These are phyloP conservation scores for Hypoxylon sp. DNA, from an alignment of 2,329 filamentous ascomycete genomes.

Conservation along the genomic window DNA sequence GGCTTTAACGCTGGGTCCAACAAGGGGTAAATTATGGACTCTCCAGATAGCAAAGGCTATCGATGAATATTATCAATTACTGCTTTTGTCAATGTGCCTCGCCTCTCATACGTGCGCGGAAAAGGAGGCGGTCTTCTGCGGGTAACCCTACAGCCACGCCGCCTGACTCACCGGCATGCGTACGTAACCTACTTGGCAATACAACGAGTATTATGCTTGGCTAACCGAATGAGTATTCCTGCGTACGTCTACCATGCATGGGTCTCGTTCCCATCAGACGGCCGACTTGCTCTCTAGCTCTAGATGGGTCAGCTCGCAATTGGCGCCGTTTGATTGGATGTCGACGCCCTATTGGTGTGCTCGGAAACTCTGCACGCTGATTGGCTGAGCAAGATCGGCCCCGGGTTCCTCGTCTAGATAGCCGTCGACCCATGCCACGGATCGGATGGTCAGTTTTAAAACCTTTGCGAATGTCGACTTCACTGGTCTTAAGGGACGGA, in stretches of 20 bases:
- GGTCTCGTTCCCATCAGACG: no score
- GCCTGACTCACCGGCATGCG: neutral
- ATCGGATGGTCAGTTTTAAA: neutral
- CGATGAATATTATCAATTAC: neutral
- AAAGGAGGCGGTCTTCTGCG: no score
- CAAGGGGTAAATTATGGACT: neutral
- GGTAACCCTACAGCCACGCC: neutral
- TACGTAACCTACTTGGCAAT: no score
- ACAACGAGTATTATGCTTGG: no score
- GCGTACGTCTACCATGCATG: no score
- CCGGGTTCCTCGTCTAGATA: neutral
- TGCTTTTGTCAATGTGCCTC: no score
- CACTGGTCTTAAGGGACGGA: neutral
- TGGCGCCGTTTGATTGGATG: slow-evolving; percentile 11
- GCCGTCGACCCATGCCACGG: no score
- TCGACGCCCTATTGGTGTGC: slow-evolving; percentile 7
- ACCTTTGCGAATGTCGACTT: neutral
- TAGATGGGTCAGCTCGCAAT: no score
- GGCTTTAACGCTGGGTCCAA: neutral
- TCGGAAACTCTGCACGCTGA: slow-evolving; percentile 29
- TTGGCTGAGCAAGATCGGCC: slow-evolving; percentile 13
- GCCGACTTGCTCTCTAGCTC: no score
- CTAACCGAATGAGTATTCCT: neutral
- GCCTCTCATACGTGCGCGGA: no score
- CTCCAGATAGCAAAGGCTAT: neutral